Conservation (phyloP, 805 yeast species). For the Starmerella stellata region DNA sequence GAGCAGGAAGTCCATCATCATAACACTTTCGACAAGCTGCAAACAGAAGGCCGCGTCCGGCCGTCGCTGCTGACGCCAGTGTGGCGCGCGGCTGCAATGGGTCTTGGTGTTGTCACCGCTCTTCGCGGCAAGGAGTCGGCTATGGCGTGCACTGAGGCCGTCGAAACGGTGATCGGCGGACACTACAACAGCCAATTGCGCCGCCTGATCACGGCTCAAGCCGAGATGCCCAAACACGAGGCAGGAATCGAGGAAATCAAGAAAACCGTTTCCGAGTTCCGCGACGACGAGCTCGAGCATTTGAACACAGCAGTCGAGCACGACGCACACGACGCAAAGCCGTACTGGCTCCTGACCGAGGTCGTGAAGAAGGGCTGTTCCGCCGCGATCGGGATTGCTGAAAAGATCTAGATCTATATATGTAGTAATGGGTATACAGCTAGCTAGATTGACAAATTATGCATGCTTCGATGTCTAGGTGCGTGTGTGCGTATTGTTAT, state of each 20-base stretch:
- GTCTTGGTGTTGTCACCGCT: conserved; percentile 76
- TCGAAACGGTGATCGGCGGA: conserved; percentile 92
- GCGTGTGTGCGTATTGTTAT: too few species aligned
- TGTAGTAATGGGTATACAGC: too few species aligned
- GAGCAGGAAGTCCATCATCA: conserved; percentile 91
- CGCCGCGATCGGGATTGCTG: conserved; percentile 85
- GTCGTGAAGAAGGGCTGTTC: conserved; percentile 64
- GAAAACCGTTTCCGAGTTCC: conserved; percentile 47
- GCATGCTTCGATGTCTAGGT: too few species aligned
- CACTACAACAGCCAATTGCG: conserved; percentile 87
- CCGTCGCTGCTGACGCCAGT: conserved; percentile 83
- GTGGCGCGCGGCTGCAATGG: conserved; percentile 83
- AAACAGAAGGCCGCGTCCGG: conserved; percentile 59
- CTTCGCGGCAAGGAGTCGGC: conserved; percentile 84
- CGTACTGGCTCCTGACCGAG: conserved; percentile 77
- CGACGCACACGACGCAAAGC: conserved; percentile 85
- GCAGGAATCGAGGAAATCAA: conserved; percentile 42
- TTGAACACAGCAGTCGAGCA: conserved; percentile 80
- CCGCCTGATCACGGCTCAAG: conserved; percentile 48
- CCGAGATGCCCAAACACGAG: conserved; percentile 44
- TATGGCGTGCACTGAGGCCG: conserved; percentile 98
- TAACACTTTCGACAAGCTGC: conserved; percentile 62
- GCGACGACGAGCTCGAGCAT: conserved; percentile 93
- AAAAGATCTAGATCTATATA: conserved; percentile 43
- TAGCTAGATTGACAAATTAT: too few species aligned